Evolutionary conservation across 495 filamentous ascomycete genomes (phyloP).

Genomic region (Aspergillus bridgeri): DNA sequence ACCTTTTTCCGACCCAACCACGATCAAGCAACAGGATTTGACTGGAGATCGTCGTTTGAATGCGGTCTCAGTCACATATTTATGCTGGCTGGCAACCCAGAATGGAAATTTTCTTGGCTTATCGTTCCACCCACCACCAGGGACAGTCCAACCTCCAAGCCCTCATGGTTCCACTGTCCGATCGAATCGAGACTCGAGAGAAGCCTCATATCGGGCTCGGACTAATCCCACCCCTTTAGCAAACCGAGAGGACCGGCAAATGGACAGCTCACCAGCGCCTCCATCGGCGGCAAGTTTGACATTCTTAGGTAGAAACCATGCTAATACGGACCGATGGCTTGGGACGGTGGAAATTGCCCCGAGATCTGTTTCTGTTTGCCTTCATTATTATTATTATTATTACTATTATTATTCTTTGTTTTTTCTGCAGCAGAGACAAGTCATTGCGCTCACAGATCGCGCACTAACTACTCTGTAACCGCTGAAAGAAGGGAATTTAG

Average conservation of each 20-base stretch:
- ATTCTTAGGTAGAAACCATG: background rate
- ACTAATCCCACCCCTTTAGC: background rate
- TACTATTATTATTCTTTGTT: background rate
- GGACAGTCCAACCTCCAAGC: background rate
- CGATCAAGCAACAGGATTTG: background rate
- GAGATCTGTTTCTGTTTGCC: background rate
- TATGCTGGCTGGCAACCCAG: background rate
- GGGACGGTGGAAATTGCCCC: conserved; percentile 4
- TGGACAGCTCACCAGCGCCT: background rate
- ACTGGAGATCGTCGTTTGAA: conserved; percentile 5
- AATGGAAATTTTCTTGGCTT: background rate
- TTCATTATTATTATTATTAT: background rate
- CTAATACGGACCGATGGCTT: background rate
- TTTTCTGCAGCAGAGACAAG: background rate
- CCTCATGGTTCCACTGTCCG: conserved; percentile 1
- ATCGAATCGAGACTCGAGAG: background rate
- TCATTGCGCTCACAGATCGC: too few species aligned
- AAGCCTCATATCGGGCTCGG: background rate
- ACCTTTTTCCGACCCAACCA: conserved; percentile 5
- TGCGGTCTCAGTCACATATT: conserved; percentile 5
- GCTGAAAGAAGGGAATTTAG: too few species aligned
- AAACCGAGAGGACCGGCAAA: too few species aligned
- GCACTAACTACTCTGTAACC: too few species aligned
- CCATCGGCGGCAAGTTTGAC: background rate
- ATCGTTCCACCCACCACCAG: background rate